Percentiles rank a stretch among this genome's conserved stretches.
These are phyloP conservation scores for Aspergillus kassunensis DNA, from an alignment of 495 filamentous ascomycete genomes.

Conservation along the genomic window DNA sequence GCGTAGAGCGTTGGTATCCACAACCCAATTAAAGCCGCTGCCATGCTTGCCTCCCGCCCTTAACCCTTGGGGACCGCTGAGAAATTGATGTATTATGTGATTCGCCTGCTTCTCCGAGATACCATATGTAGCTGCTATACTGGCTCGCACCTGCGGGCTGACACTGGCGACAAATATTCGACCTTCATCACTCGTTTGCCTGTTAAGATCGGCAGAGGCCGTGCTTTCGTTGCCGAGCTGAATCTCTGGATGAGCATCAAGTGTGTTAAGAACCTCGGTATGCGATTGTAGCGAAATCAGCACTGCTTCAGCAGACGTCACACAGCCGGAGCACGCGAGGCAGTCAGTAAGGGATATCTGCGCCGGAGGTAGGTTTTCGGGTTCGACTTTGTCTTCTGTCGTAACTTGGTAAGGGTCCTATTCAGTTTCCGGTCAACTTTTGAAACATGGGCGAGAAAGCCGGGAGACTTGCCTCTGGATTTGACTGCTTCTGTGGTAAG, in stretches of 20 bases:
- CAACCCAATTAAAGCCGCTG: constrained; percentile 78
- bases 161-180: constrained; percentile 87
- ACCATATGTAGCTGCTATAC: constrained; percentile 74
- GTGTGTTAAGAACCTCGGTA: constrained; percentile 76
- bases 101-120: constrained; percentile 70
- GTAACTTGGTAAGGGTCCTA: constrained; percentile 81
- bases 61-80: constrained; percentile 66
- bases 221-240: constrained; percentile 23
- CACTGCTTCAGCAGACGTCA: constrained; percentile 94
- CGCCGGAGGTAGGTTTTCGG: constrained; percentile 57
- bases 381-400: constrained; percentile 73
- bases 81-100: constrained; percentile 76
- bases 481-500: constrained; percentile 55
- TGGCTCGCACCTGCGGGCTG: constrained; percentile 83
- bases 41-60: constrained; percentile 62
- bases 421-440: constrained; percentile 23
- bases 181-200: constrained; percentile 39
- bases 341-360: constrained; percentile 97
- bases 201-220: constrained; percentile 22
- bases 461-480: constrained; percentile 30
- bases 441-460: constrained; percentile 3
- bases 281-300: constrained; percentile 91
- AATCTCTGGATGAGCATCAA: constrained; percentile 62
- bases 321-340: constrained; percentile 94
- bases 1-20: constrained; percentile 78